phyloP scores from a whole-genome alignment of 2,329 filamentous ascomycete species.

The Cucurbitaria berberidis region DNA sequence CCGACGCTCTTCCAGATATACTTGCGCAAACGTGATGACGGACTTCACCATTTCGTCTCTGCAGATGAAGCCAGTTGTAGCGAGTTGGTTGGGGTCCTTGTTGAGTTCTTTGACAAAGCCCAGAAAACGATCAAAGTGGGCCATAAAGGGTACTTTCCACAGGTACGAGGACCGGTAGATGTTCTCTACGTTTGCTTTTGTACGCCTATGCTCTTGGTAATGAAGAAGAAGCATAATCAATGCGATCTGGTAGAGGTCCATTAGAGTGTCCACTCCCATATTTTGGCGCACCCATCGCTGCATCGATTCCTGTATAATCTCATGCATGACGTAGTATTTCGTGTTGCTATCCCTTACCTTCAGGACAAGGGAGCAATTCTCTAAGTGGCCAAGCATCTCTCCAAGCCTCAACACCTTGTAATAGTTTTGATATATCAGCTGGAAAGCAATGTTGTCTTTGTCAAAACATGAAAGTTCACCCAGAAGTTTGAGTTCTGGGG shows the following conservation, averaged over 20 bases:
- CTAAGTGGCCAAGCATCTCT: neutral
- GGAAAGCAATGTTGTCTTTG: neutral
- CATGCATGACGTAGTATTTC: neutral
- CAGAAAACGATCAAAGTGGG: neutral
- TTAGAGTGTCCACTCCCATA: neutral
- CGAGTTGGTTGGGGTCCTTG: neutral
- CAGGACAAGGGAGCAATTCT: neutral
- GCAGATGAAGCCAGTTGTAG: neutral
- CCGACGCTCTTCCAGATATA: slow-evolving; percentile 2
- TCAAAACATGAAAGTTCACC: neutral
- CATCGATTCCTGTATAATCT: neutral
- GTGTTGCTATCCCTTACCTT: neutral
- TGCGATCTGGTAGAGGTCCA: neutral
- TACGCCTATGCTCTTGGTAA: neutral
- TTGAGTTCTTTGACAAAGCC: neutral
- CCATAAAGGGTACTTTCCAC: slow-evolving; percentile 1
- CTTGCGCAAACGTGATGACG: slow-evolving; percentile 4
- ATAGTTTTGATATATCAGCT: neutral
- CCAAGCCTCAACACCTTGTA: neutral
- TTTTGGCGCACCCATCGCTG: neutral
- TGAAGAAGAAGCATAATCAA: neutral
- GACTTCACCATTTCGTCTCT: neutral
- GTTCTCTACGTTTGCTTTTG: neutral
- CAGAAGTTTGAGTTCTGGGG: neutral
- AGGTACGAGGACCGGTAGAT: neutral